A percentile compares a stretch with the other conserved stretches of the same genome.
Conservation (phyloP, 345 rosid genomes). For the Acer saccharum region DNA sequence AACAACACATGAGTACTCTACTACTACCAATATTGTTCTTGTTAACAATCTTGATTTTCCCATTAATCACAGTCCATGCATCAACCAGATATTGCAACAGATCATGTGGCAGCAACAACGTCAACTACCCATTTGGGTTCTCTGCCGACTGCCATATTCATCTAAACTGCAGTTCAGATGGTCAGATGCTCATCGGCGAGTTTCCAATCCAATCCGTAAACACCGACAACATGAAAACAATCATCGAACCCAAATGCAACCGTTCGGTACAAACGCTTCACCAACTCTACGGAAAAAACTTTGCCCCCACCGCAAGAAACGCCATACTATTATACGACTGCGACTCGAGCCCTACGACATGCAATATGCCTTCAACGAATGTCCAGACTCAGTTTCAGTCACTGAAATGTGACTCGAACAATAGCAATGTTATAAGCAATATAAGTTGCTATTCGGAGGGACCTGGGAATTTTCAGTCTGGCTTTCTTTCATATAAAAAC, state of each 20-base stretch:
- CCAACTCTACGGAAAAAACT: conserved; percentile 38
- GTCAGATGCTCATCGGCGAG: conserved; percentile 24
- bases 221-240: conserved; percentile 31
- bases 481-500: conserved; percentile 23
- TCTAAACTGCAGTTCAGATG: conserved; percentile 42
- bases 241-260: conserved; percentile 43
- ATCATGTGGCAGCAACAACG: conserved; percentile 33
- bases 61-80: conserved; percentile 10
- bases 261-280: conserved; percentile 44
- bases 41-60: conserved; percentile 5
- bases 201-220: conserved; percentile 30
- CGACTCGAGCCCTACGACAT: not conserved
- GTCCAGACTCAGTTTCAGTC: conserved; percentile 38
- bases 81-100: conserved; percentile 28
- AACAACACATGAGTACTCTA: conserved; percentile 1
- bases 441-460: conserved; percentile 39
- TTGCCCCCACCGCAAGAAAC: conserved; percentile 48
- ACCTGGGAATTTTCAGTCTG: not conserved
- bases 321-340: conserved; percentile 50
- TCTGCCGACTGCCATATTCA: conserved; percentile 50
- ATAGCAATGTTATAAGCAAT: not conserved
- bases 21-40: conserved; percentile 5
- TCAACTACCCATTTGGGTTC: conserved; percentile 69
- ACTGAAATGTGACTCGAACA: conserved; percentile 7
- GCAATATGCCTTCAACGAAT: conserved; percentile 33